Conservation (phyloP, 257 asterid genomes). For the Salvia rosmarinus region DNA sequence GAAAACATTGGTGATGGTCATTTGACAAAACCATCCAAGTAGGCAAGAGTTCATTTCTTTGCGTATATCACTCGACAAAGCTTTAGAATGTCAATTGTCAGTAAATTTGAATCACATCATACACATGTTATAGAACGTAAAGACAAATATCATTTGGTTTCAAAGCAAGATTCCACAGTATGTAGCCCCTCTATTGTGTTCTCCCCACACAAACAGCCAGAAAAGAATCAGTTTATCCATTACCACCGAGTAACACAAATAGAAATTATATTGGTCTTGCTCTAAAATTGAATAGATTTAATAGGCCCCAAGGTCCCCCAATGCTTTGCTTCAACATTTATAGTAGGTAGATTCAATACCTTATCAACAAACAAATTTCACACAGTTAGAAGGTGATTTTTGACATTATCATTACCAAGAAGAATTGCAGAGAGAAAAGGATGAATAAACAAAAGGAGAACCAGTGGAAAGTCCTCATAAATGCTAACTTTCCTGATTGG, state of each 20-base stretch:
- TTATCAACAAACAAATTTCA: not conserved
- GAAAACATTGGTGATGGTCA: not conserved
- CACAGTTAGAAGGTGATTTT: not conserved
- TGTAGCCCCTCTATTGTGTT: not conserved
- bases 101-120: not conserved
- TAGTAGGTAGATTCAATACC: constrained; percentile 21
- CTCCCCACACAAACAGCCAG: constrained; percentile 2
- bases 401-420: not conserved
- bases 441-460: not conserved
- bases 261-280: constrained; percentile 6
- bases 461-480: not conserved
- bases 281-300: not conserved
- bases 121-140: not conserved
- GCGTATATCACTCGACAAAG: not conserved
- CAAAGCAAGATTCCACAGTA: constrained; percentile 4
- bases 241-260: not conserved
- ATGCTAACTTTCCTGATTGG: constrained; percentile 16
- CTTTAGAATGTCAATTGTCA: constrained; percentile 6
- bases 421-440: not conserved
- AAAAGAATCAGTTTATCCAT: constrained; percentile 1
- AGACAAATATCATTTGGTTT: constrained; percentile 5
- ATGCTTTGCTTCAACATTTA: not conserved
- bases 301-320: constrained; percentile 11
- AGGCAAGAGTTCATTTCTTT: too few species aligned
- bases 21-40: too few species aligned